A percentile compares a stretch with the other conserved stretches of the same genome.
phyloP scores from a whole-genome alignment of 192 early-diverging fungal species.

The Linnemannia elongata region DNA sequence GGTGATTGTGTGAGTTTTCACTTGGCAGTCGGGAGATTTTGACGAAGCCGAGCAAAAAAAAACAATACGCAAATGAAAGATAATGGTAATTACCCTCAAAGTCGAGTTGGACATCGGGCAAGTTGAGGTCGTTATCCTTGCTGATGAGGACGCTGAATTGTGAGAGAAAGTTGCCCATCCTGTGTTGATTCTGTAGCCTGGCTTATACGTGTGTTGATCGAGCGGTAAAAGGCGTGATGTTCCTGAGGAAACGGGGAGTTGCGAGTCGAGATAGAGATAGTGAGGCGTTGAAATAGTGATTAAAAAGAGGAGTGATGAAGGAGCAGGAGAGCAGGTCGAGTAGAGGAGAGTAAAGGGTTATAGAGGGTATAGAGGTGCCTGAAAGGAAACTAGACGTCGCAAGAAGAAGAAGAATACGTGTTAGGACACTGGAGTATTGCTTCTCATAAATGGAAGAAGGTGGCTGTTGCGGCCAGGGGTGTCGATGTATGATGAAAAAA shows the following conservation, averaged over 20 bases:
- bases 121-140: constrained; percentile 38
- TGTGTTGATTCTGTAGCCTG: background rate
- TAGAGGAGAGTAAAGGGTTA: background rate
- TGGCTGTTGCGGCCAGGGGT: background rate
- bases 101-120: constrained; percentile 70
- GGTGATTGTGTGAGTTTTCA: background rate
- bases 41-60: background rate
- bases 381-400: background rate
- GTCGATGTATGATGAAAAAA: background rate
- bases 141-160: constrained; percentile 55
- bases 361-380: background rate
- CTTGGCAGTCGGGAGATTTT: background rate
- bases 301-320: background rate
- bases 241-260: background rate
- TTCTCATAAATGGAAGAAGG: background rate
- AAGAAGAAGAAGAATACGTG: background rate
- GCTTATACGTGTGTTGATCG: background rate
- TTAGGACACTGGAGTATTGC: background rate
- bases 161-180: constrained; percentile 64
- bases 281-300: background rate
- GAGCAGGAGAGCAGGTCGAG: background rate
- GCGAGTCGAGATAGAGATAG: background rate
- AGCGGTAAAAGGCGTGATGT: background rate
- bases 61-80: too few relatives aligned
- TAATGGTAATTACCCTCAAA: constrained; percentile 66